These are phyloP conservation scores for Begonia fuchsioides DNA, from an alignment of 306 rosid species.

Conservation along the genomic window DNA sequence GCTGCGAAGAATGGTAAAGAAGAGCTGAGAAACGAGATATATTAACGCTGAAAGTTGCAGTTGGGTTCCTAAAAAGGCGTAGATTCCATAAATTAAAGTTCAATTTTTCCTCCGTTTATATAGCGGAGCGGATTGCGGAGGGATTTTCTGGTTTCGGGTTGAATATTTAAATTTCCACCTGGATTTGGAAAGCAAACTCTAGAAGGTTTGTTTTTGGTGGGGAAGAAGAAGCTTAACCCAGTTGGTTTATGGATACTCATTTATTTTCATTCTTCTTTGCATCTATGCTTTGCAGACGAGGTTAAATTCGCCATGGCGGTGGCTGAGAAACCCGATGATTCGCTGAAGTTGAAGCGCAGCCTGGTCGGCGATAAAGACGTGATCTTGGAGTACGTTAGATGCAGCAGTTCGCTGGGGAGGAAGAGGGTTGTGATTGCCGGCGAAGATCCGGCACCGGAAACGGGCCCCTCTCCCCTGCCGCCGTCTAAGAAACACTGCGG, in stretches of 20 bases:
- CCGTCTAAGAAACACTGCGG: constrained; percentile 41
- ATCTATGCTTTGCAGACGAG: too few relatives aligned
- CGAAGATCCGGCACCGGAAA: constrained; percentile 9
- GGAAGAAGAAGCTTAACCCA: too few relatives aligned
- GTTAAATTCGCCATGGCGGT: constrained; percentile 19
- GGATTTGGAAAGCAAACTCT: too few relatives aligned
- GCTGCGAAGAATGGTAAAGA: constrained; percentile 29
- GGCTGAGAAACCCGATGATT: constrained; percentile 21
- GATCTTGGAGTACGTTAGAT: constrained; percentile 30
- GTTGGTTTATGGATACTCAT: too few relatives aligned
- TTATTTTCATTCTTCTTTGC: too few relatives aligned
- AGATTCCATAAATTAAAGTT: too few relatives aligned
- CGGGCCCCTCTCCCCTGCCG: constrained; percentile 11
- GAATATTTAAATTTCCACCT: too few relatives aligned
- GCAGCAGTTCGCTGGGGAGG: constrained; percentile 27
- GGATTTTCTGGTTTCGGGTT: too few relatives aligned
- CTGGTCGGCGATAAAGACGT: constrained; percentile 7
- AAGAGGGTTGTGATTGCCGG: constrained; percentile 38
- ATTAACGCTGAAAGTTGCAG: constrained; percentile 41
- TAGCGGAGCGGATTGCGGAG: too few relatives aligned
- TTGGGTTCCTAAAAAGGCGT: neutral
- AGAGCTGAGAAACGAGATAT: neutral
- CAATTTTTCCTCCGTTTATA: too few relatives aligned
- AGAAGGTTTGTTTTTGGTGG: too few relatives aligned
- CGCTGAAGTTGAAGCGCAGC: constrained; percentile 15